Base-by-base conservation (phyloP, 2,329 filamentous ascomycete genomes). In the Phialocephala sp. region DNA sequence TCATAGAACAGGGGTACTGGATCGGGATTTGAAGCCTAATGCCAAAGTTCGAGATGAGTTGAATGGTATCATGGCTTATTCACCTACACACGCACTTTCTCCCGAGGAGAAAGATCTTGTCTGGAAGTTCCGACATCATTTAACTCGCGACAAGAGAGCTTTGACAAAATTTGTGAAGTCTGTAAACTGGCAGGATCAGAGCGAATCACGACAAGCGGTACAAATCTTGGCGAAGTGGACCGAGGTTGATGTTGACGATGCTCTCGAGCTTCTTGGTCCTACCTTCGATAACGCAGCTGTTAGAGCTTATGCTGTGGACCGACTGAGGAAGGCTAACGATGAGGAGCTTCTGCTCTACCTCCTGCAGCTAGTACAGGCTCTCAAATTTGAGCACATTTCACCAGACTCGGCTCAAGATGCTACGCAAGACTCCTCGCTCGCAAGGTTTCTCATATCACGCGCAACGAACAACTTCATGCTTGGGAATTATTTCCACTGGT, bases 91-190 rank as follows among this genome's bases (percentile, higher is more conserved):
- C 68, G 87, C 91, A 57, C 83, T 99, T 27, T 93, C 89, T 1
- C 87, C 93, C 0, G 94, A 97, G 76, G 95, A 99, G 78, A 96
- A 97, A 75, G 95, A 99, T 77, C 84, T 97, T 60, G 88, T 99
- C 22, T 99, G 96, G 96, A 95, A 96, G 73, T 99, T 98, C 80
- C 87, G 95, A 65, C 97, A 98, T 77, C 94, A 97, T 77, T 80
- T 99, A 24, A 95, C 94, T 0, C 86, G 93, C 64, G 94, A 99
- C 77, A 99, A 99, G 78, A 84, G 91, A 73, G 91, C 94, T 2
- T 83, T 98, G 65, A 99, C 94, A 39, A 99, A 99, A 74, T 97
- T 99, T 72, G 93, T 98, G 77, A 99, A 98, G 78, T 97, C 94
- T 0, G 94, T 97, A 45, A 94, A 96, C 71, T 99, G 95, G 94